Evolutionary conservation across 1,139 yeast species (phyloP).

Genomic region (Blastobotrys proliferans): DNA sequence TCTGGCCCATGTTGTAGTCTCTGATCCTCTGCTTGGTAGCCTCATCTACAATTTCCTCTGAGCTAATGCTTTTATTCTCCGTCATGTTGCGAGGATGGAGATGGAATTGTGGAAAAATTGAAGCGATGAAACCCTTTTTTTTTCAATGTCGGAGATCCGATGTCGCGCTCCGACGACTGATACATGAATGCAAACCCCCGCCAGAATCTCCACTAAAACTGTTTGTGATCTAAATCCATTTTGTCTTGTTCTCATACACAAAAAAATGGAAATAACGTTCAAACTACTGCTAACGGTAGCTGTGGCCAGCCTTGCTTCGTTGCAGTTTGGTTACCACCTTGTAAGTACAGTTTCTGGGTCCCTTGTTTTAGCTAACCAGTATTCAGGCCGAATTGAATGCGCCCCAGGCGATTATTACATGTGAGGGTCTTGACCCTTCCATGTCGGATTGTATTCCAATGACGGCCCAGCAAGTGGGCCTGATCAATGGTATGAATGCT

Average conservation of each 20-base stretch:
- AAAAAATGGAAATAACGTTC: slow-evolving; percentile 8
- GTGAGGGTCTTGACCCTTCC: slow-evolving; percentile 33
- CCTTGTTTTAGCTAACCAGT: neutral
- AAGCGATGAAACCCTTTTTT: too few relatives aligned
- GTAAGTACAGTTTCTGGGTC: slow-evolving; percentile 21
- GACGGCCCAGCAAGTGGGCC: slow-evolving; percentile 63
- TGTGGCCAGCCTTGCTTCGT: slow-evolving; percentile 63
- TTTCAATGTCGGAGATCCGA: too few relatives aligned
- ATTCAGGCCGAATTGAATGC: slow-evolving; percentile 70
- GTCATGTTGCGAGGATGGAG: too few relatives aligned
- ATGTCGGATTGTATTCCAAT: slow-evolving; percentile 54
- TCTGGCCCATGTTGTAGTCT: slow-evolving; percentile 18
- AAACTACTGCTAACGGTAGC: slow-evolving; percentile 17
- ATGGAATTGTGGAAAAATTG: too few relatives aligned
- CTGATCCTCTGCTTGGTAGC: slow-evolving; percentile 4
- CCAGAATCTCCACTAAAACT: too few relatives aligned
- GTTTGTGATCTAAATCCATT: too few relatives aligned
- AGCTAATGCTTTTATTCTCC: neutral
- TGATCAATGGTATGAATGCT: slow-evolving; percentile 78
- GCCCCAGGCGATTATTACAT: slow-evolving; percentile 62
- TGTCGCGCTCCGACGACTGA: too few relatives aligned
- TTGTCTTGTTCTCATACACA: too few relatives aligned
- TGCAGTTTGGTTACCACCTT: slow-evolving; percentile 90
- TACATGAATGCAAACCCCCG: too few relatives aligned
- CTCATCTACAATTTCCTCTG: slow-evolving; percentile 7